phyloP scores from a whole-genome alignment of 2,329 filamentous ascomycete species.

The Sarocladium brachiariae region DNA sequence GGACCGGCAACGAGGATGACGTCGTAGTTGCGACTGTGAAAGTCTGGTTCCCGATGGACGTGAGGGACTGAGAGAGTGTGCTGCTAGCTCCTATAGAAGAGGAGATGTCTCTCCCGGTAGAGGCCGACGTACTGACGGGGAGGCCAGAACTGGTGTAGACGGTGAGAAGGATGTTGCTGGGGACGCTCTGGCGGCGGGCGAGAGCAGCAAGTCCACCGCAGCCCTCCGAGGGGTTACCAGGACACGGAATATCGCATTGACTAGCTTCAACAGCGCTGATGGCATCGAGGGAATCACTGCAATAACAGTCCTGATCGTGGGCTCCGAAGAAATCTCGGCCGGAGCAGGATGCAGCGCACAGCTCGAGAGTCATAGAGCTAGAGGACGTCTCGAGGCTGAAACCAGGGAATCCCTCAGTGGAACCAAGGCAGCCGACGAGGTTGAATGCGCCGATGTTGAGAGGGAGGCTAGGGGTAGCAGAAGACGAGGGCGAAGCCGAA shows the following conservation, averaged over 20 bases:
- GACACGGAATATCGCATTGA: slow-evolving; percentile 16
- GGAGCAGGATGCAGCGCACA: background rate
- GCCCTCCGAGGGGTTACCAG: slow-evolving; percentile 13
- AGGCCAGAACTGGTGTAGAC: slow-evolving; percentile 14
- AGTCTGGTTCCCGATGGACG: too few species aligned
- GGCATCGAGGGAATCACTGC: slow-evolving; percentile 14
- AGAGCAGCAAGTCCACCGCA: slow-evolving; percentile 11
- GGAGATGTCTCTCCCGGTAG: slow-evolving; percentile 11
- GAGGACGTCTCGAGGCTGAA: background rate
- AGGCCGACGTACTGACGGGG: too few species aligned
- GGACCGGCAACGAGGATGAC: too few species aligned
- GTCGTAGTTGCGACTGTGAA: too few species aligned
- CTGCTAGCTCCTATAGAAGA: too few species aligned
- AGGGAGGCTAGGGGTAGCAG: background rate
- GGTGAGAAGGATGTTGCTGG: slow-evolving; percentile 18
- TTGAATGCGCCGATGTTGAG: background rate
- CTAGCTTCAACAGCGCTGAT: slow-evolving; percentile 11
- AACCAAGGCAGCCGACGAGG: background rate
- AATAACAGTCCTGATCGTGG: slow-evolving; percentile 16
- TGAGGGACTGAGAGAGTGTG: too few species aligned
- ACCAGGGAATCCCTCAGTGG: background rate
- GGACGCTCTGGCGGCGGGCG: slow-evolving; percentile 15
- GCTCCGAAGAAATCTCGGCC: background rate
- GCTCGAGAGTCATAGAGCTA: background rate
- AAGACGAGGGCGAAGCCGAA: too few species aligned